These are phyloP conservation scores for Fistulifera pelliculosa DNA, from an alignment of 108 stramenopile genomes.

Conservation along the genomic window DNA sequence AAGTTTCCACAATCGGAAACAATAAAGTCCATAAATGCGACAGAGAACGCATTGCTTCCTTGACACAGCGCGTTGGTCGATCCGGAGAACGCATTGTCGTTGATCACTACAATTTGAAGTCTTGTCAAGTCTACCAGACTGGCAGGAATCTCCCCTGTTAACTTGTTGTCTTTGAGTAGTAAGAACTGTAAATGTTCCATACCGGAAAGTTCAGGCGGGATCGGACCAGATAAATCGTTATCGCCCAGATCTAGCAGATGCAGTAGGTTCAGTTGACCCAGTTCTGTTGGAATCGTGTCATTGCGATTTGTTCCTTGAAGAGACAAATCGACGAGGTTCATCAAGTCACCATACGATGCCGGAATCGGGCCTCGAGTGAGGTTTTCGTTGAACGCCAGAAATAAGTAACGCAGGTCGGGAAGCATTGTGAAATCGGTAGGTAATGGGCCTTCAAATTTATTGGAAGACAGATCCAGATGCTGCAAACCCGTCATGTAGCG, in stretches of 20 bases:
- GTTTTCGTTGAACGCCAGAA: neutral
- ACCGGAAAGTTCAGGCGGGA: slow-evolving; percentile 1
- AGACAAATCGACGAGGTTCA: slow-evolving; percentile 28
- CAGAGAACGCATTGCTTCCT: neutral
- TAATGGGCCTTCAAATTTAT: neutral
- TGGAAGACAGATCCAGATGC: neutral
- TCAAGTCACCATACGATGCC: slow-evolving; percentile 11
- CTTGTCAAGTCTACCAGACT: neutral
- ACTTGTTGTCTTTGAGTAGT: slow-evolving; percentile 4
- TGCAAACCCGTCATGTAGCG: neutral
- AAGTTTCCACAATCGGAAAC: neutral
- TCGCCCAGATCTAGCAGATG: slow-evolving; percentile 12
- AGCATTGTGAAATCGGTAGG: neutral
- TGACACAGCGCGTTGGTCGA: neutral
- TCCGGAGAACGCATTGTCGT: slow-evolving; percentile 1
- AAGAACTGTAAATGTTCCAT: slow-evolving; percentile 5
- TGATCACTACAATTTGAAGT: neutral
- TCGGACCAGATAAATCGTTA: slow-evolving; percentile 8
- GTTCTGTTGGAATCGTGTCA: slow-evolving; percentile 22
- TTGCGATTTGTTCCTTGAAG: slow-evolving; percentile 21
- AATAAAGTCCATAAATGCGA: neutral
- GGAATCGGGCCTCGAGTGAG: slow-evolving; percentile 6
- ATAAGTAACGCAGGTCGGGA: neutral
- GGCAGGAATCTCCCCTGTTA: neutral
- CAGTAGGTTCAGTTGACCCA: slow-evolving; percentile 7